Evolutionary conservation across 1,139 yeast species (phyloP), one percentile per base, ranked within the genome.

Genomic region (Candida tropicalis): DNA sequence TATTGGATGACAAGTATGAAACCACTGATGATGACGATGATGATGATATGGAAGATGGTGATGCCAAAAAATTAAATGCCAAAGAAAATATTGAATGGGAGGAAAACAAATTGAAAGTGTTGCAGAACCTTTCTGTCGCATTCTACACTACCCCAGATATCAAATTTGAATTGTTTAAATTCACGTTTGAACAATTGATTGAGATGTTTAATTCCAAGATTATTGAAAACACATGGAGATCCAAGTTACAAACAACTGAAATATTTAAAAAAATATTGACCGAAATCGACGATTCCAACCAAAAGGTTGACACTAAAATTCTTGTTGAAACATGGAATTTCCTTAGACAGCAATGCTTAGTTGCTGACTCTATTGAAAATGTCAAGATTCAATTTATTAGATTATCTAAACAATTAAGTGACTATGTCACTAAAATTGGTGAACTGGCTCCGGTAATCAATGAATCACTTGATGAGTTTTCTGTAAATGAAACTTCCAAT

Each of bases 221-320:
- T 13, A 65, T 79, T 41, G 67, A 68, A 6, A 67, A 68, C 41
- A 77, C 87, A 0, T 83, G 89, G 89, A 72, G 86, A 54, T 73
- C 84, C 0, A 79, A 79, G 51, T 48, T 76, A 4, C 66, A 69
- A 4, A 58, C 66, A 8, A 69, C 64, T 51, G 85, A 82, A 52
- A 44, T 54, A 10, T 52, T 67, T 53, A 57, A 23, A 40, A 53
- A 32, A 46, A 45, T 42, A 6, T 16, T 56, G 38, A 40, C 40
- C 2, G 50, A 46, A 41, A 44, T 55, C 9, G 40, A 45, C 18
- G 40, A 53, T 3, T 37, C 10, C 44, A 41, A 24, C 35, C 41
- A 38, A 36, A 28, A 36, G n/a, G 43, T 50, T 12, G 29, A 49
- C 2, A 37, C 42, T 22, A 55, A 57, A 18, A 44, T 55, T 2